These are phyloP conservation scores for Grigorovia yakushimaensis DNA, from an alignment of 805 yeast genomes.

Conservation along the genomic window DNA sequence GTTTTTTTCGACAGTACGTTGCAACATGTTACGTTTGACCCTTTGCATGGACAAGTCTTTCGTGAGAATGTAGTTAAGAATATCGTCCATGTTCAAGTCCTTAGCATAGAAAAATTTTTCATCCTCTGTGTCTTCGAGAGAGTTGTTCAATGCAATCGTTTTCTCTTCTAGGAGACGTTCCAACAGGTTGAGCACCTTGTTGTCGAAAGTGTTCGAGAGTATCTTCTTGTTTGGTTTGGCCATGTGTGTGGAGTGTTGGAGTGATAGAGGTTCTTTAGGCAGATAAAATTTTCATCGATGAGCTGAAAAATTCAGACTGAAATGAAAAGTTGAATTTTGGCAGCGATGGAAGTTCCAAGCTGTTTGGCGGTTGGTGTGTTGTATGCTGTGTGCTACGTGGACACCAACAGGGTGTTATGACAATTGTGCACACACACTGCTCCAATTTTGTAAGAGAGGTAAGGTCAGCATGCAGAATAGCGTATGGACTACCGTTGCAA, in stretches of 20 bases:
- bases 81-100: slow-evolving; percentile 43
- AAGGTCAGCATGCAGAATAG: too few relatives aligned
- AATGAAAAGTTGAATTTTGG: too few relatives aligned
- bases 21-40: slow-evolving; percentile 54
- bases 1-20: slow-evolving; percentile 53
- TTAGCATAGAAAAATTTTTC: slow-evolving; percentile 46
- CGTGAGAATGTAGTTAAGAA: slow-evolving; percentile 48
- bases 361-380: too few relatives aligned
- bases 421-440: too few relatives aligned
- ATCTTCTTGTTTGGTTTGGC: slow-evolving; percentile 26
- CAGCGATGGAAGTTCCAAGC: too few relatives aligned
- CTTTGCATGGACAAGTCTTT: slow-evolving; percentile 61
- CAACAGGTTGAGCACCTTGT: slow-evolving; percentile 46
- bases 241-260: slow-evolving; percentile 15
- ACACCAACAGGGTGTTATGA: too few relatives aligned
- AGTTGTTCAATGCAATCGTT: slow-evolving; percentile 26
- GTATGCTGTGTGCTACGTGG: too few relatives aligned
- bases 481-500: too few relatives aligned
- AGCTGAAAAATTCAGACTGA: not conserved
- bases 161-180: slow-evolving; percentile 51
- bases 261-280: not conserved
- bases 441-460: too few relatives aligned
- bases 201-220: slow-evolving; percentile 36
- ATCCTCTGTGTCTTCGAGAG: slow-evolving; percentile 28
- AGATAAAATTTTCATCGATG: not conserved